Base-by-base conservation (phyloP, 2,329 filamentous ascomycete species). In the Monilinia fructicola region DNA sequence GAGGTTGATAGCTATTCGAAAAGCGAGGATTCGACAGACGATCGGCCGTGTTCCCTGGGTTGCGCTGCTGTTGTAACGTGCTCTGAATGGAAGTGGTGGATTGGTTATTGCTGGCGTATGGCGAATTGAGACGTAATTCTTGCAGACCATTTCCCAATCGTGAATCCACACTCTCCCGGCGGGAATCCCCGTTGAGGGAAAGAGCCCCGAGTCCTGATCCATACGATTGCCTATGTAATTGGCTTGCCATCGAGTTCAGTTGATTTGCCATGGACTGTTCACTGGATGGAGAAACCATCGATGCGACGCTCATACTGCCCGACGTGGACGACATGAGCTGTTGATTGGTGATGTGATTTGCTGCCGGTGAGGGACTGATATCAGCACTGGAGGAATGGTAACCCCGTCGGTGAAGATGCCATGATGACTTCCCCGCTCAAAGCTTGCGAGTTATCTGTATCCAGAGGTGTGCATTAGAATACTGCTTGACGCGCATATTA, bases 111-210 rank as follows among this genome's bases (percentile, higher is more conserved):
- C 87, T 92, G 31, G 89, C 85, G 73, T 93, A 93, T 0, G 90
- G 90, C 9, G 89, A 90, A 2, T 82, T 83, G 59, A 93, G 82
- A 71, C 87, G 83, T 78, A 93, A 83, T 55, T 91, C 88, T 66
- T 83, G 85, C 76, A 93, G 88, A 54, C 84, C 85, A 70, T 87
- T 86, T 73, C 91, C 91, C 76, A 93, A 88, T 69, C 90, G 85
- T 77, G 90, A 92, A 77, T 93, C 90, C 5, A 93, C 89, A 73
- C 90, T 93, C 78, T 92, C 91, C 63, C 91, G 85, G 67, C 90
- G 84, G 58, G 88, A 87, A 74, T 79, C 56, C 18, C 79, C 76
- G 54, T 66, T 80, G 16, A 74, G 66, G 50, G 67, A 65, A 54
- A 66, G 46, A 44, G 64, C 23, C 12, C 52, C 65, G 26, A 64